phyloP scores from a whole-genome alignment of 148 eudicot genomes.

The Camellia japonica region DNA sequence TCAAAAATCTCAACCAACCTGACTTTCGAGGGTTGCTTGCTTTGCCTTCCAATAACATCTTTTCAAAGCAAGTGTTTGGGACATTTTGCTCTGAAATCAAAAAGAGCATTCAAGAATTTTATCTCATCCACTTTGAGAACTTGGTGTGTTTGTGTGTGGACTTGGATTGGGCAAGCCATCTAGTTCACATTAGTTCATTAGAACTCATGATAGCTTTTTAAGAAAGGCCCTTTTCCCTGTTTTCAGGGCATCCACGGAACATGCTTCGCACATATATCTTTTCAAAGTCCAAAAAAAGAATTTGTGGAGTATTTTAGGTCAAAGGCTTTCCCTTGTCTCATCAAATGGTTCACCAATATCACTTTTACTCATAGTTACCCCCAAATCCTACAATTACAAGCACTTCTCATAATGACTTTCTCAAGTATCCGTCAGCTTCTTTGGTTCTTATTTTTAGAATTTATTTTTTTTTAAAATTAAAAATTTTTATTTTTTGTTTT shows the following conservation, averaged over 20 bases:
- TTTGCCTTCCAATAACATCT: conserved; percentile 24
- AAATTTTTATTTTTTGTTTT: too few species aligned
- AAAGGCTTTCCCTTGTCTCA: background rate
- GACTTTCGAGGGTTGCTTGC: conserved; percentile 6
- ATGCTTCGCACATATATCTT: conserved; percentile 5
- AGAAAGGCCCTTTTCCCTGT: background rate
- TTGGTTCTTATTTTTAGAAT: too few species aligned
- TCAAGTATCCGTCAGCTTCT: too few species aligned
- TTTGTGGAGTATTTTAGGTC: background rate
- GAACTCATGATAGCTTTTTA: background rate
- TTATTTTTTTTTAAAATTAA: too few species aligned
- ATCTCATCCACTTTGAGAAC: conserved; percentile 10
- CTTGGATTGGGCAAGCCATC: conserved; percentile 17
- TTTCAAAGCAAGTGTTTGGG: background rate
- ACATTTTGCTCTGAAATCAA: background rate
- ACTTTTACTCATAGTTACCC: too few species aligned
- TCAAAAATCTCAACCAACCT: conserved; percentile 12
- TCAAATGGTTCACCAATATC: too few species aligned
- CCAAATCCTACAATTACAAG: too few species aligned
- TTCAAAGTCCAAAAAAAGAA: background rate
- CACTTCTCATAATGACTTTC: too few species aligned
- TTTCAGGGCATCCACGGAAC: conserved; percentile 28
- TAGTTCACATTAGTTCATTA: background rate
- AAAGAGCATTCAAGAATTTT: background rate
- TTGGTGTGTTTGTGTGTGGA: background rate